Evolutionary conservation across 352 stramenopile species (phyloP), one percentile per base, ranked within the genome.

Genomic region (Lagenidium sp.): DNA sequence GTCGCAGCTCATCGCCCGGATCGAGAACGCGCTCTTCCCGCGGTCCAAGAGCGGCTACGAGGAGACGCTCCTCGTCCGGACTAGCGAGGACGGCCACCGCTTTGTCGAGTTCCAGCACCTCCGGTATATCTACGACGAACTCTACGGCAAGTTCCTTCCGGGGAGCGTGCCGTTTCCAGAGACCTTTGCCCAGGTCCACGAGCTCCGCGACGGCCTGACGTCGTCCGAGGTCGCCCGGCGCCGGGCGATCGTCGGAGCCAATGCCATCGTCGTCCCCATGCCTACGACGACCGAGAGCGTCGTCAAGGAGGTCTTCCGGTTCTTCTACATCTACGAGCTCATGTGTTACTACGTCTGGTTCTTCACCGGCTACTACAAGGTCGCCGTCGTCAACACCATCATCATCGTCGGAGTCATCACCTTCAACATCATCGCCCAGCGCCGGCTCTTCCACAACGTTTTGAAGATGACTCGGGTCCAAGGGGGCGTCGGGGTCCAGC

Each of bases 241-340:
- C 16, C 54, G 68, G 10, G 55, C 80, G 12, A 57, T 77, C 16
- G 67, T 85, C 13, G 74, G 74, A 18, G 50, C 53, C 29, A 86
- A 86, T 40, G 67, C 68, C 28, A 77, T 86, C 23, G 55, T 75
- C 22, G 68, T 86, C 15, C 54, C 71, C 38, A 82, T 86, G 71
- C 70, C 74, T 19, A 71, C 68, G 21, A 53, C 68, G 41, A 38
- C 34, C 32, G 58, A 62, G 28, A 82, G 68, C 26, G 25, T 85
- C 29, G 62, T 78, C 4, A 50, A 85, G 44, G 75, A 87, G 46
- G 68, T 85, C 41, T 83, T 85, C 40, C 55, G 64, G 1, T 65
- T 87, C 38, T 85, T 85, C 49, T 85, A 87, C 57, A 68, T 87
- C 41, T 87, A 87, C 50, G 69, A 87, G 83, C 53, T 95, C 75